Conservation (phyloP, 306 rosid species). For the Trifolium repens region DNA sequence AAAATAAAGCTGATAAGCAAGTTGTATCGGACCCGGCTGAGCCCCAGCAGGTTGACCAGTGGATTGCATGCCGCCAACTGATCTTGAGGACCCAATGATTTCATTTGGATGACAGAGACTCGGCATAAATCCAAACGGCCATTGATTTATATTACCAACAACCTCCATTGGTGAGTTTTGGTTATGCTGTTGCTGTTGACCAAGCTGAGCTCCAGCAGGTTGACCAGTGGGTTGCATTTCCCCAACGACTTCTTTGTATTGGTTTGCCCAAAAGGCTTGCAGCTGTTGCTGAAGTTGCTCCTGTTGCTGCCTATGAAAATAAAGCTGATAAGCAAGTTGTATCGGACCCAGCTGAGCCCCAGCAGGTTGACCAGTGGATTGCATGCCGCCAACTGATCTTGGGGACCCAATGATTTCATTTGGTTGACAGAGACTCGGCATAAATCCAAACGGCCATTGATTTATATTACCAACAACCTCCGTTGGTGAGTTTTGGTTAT, state of each 20-base stretch:
- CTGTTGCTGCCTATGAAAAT: too few relatives aligned
- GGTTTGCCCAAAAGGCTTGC: too few relatives aligned
- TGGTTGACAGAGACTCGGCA: conserved; percentile 47
- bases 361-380: conserved; percentile 49
- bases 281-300: background rate
- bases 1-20: conserved; percentile 56
- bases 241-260: conserved; percentile 32
- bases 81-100: conserved; percentile 46
- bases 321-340: conserved; percentile 57
- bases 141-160: conserved; percentile 51
- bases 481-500: conserved; percentile 52
- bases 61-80: conserved; percentile 48
- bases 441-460: conserved; percentile 48
- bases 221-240: conserved; percentile 48
- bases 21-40: conserved; percentile 58
- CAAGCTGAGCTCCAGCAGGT: conserved; percentile 58
- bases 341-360: conserved; percentile 58
- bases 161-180: conserved; percentile 56
- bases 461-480: conserved; percentile 52
- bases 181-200: conserved; percentile 43
- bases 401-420: conserved; percentile 44
- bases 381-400: conserved; percentile 49
- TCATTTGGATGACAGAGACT: conserved; percentile 40
- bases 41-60: conserved; percentile 55
- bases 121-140: conserved; percentile 47